Evolutionary conservation across 768 basidiomycete genomes (phyloP).

Genomic region (Russula lepida): DNA sequence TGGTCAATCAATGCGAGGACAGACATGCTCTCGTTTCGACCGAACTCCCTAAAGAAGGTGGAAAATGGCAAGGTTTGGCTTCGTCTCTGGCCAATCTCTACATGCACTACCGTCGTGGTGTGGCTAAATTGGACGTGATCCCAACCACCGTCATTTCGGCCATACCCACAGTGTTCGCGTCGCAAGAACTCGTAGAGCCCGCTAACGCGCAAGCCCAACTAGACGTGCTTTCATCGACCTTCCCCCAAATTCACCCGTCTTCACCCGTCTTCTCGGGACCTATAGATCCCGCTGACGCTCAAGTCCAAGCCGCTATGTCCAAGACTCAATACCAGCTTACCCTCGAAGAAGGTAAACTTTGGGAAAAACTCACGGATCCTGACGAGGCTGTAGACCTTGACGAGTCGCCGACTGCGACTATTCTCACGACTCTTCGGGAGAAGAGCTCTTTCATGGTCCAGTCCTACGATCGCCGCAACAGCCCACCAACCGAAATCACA

Average conservation of each 20-base stretch:
- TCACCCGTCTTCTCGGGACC: not conserved
- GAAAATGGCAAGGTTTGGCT: constrained; percentile 3
- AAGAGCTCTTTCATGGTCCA: constrained; percentile 50
- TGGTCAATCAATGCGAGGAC: constrained; percentile 26
- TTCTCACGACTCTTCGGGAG: constrained; percentile 33
- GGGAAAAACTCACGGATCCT: constrained; percentile 19
- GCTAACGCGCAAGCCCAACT: not conserved
- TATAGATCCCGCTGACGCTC: not conserved
- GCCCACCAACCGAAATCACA: constrained; percentile 52
- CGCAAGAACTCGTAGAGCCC: not conserved
- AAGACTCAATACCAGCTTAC: constrained; percentile 24
- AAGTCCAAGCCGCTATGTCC: constrained; percentile 21
- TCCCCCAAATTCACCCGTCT: not conserved
- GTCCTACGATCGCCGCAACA: constrained; percentile 57
- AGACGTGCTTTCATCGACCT: not conserved
- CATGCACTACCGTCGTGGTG: constrained; percentile 39
- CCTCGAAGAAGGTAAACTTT: constrained; percentile 25
- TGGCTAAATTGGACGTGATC: constrained; percentile 38
- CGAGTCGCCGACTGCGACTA: constrained; percentile 20
- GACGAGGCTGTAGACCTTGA: constrained; percentile 10
- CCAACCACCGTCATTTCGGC: constrained; percentile 27
- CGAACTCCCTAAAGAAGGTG: constrained; percentile 6
- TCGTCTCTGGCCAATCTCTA: constrained; percentile 12
- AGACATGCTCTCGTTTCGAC: constrained; percentile 40
- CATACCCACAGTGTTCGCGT: not conserved